Conservation (phyloP, 2,329 filamentous ascomycete genomes). For the Aspergillus proliferans region DNA sequence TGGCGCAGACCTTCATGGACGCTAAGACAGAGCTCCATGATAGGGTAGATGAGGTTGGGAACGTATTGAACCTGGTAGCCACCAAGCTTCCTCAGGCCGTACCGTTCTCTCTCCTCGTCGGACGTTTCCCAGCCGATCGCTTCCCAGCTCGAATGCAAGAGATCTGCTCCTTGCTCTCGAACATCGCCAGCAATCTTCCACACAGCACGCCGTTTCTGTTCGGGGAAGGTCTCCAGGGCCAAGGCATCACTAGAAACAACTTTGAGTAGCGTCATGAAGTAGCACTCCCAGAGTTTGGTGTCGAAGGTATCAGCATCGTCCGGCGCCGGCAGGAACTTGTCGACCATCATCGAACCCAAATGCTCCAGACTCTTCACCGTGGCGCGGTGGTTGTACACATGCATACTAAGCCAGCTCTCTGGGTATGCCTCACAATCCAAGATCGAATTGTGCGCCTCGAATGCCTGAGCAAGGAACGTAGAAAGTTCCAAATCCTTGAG, state of each 20-base stretch:
- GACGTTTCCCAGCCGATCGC: slow-evolving; percentile 94
- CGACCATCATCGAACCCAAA: slow-evolving; percentile 70
- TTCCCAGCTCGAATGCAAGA: slow-evolving; percentile 83
- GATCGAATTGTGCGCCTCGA: slow-evolving; percentile 84
- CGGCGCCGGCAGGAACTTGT: slow-evolving; percentile 76
- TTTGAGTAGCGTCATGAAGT: slow-evolving; percentile 82
- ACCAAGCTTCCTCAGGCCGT: slow-evolving; percentile 76
- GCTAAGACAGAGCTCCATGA: slow-evolving; percentile 89
- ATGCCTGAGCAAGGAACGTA: slow-evolving; percentile 66
- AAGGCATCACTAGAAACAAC: slow-evolving; percentile 84
- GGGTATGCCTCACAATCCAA: slow-evolving; percentile 87
- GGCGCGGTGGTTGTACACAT: slow-evolving; percentile 88
- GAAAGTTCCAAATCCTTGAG: slow-evolving; percentile 72
- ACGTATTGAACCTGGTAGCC: slow-evolving; percentile 99
- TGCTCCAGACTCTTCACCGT: slow-evolving; percentile 81
- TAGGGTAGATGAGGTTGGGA: slow-evolving; percentile 79
- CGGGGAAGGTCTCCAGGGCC: slow-evolving; percentile 89
- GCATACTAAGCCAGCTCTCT: slow-evolving; percentile 79
- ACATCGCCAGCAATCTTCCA: slow-evolving; percentile 99
- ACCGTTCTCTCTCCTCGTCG: slow-evolving; percentile 68
- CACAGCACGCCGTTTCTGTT: slow-evolving; percentile 90
- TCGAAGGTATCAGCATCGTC: slow-evolving; percentile 90
- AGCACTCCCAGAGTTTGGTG: slow-evolving; percentile 87
- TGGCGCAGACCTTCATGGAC: slow-evolving; percentile 85
- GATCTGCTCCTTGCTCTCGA: slow-evolving; percentile 78